A percentile compares a stretch with the other conserved stretches of the same genome.
These are phyloP conservation scores for Agaricales sp. DNA, from an alignment of 1,284 basidiomycete species.

Conservation along the genomic window DNA sequence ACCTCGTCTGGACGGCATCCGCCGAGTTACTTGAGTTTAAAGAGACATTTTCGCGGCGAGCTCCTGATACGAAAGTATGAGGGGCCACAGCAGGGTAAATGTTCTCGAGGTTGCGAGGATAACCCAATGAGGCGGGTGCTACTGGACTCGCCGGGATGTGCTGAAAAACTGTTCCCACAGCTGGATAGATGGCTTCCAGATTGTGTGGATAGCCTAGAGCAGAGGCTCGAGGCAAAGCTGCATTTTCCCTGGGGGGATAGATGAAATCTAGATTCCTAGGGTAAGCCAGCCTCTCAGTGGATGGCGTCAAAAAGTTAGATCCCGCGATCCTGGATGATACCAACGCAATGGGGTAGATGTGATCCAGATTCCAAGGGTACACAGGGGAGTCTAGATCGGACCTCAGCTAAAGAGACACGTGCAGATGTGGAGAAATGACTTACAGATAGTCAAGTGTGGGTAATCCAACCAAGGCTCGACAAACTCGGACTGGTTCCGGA, in stretches of 20 bases:
- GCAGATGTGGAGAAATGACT: not conserved
- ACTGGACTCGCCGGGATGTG: not conserved
- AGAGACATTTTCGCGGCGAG: too few species aligned
- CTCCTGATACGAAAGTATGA: too few species aligned
- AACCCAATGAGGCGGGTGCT: not conserved
- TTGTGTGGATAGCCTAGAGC: slow-evolving; percentile 5
- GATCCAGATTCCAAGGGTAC: slow-evolving; percentile 5
- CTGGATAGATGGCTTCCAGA: not conserved
- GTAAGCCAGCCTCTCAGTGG: not conserved
- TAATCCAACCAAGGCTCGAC: not conserved
- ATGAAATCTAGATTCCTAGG: not conserved
- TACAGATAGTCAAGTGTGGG: not conserved
- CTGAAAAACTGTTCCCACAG: not conserved
- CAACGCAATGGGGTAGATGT: not conserved
- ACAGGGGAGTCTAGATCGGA: slow-evolving; percentile 10
- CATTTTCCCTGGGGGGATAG: not conserved
- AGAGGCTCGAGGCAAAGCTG: too few species aligned
- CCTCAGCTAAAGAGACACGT: not conserved
- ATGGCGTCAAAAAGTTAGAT: not conserved
- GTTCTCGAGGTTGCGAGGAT: not conserved
- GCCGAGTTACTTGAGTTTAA: not conserved
- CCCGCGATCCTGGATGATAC: not conserved
- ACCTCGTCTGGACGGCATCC: not conserved
- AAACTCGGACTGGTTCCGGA: too few species aligned
- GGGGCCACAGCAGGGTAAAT: not conserved